Base-by-base conservation (phyloP, 768 basidiomycete species). In the Pulveroboletus frians region DNA sequence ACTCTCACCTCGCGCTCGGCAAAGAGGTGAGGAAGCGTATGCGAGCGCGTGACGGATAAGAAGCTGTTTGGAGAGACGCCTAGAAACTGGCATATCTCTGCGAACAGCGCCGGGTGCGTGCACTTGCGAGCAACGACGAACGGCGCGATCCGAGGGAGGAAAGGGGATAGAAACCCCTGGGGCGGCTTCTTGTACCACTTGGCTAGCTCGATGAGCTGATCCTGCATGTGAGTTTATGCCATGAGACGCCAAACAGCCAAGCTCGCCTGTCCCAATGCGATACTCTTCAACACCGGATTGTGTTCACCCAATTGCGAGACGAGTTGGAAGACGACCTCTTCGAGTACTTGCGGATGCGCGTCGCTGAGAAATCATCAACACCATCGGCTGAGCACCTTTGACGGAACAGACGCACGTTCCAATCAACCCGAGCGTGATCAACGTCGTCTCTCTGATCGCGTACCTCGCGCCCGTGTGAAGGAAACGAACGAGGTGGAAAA, bases 1-100 rank as follows among this genome's bases (percentile, higher is more conserved):
- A 80, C 78, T 42, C 71, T 75, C 20, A 67, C 52, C 36, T 89
- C 81, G 53, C 80, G 75, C 37, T 73, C 71, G 8, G 80, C 83
- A 61, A 88, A 86, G 31, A 93, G 64, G 17, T 71, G 69, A 0
- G 92, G 92, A 6, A 92, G 75, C 2, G 82, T 86, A 49, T 79
- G 74, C 11, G 75, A 61, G 18, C 85, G 74, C 1, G 83, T 87
- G 23, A 79, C 73, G 3, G 76, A 69, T 40, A 93, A 71, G 61
- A 93, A 89, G 53, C 78, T 78, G 9, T 66, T 64, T 1, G 77
- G 75, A 13, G 75, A 65, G 30, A 81, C 72, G 9, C 74, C 73
- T 58, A 92, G 71, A 54, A 92, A 77, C n/a, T 77, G 78, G 64
- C 88, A 88, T 2, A 76, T 70, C 58, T 92, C 88, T 4, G 64